A percentile compares a stretch with the other conserved stretches of the same genome.
Conservation (phyloP, 2,329 filamentous ascomycete genomes). For the Colletotrichum limetticola region DNA sequence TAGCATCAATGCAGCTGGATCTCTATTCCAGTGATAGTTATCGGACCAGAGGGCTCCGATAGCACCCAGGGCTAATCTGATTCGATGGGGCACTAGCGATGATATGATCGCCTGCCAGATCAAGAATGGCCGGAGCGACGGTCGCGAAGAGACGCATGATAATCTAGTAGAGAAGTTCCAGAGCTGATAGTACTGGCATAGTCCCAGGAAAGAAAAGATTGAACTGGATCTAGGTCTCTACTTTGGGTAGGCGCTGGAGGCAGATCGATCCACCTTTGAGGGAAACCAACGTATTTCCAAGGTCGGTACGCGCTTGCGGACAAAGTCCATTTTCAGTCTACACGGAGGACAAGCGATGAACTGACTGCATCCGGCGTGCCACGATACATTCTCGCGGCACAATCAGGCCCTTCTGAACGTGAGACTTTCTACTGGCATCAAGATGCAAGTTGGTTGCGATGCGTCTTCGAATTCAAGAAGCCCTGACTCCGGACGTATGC, state of each 20-base stretch:
- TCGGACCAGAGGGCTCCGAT: not conserved
- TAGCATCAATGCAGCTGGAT: slow-evolving; percentile 17
- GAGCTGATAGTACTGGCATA: not conserved
- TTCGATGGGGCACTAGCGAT: not conserved
- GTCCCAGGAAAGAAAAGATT: not conserved
- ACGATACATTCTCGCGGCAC: not conserved
- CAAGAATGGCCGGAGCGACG: not conserved
- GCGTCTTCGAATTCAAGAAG: not conserved
- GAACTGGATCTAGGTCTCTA: not conserved
- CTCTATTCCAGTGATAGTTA: slow-evolving; percentile 17
- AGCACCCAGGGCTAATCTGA: not conserved
- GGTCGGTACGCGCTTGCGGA: not conserved
- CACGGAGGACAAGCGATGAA: not conserved
- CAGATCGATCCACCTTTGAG: not conserved
- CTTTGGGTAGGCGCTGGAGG: not conserved
- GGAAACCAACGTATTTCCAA: not conserved
- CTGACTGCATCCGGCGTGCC: not conserved
- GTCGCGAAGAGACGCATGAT: not conserved
- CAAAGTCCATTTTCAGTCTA: too few relatives aligned
- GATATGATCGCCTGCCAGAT: not conserved
- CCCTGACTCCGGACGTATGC: not conserved
- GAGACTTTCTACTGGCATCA: not conserved
- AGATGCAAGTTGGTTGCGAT: not conserved
- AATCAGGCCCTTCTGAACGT: not conserved
- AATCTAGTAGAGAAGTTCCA: not conserved